A percentile compares a stretch with the other conserved stretches of the same genome.
Conservation (phyloP, 148 eudicot species). For the Camellia sinensis region DNA sequence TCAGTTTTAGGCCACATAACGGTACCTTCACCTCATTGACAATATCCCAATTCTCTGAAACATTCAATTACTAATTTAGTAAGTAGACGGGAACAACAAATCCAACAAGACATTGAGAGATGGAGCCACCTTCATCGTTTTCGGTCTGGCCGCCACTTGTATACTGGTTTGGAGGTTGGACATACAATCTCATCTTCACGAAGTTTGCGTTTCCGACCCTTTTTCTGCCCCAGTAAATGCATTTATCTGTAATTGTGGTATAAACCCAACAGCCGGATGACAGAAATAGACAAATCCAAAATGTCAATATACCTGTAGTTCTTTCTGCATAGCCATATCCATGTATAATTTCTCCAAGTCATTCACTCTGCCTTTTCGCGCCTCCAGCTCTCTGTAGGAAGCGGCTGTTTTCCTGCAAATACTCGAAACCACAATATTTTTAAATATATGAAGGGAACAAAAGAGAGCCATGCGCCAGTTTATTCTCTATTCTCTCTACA, state of each 20-base stretch:
- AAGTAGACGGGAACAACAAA: neutral
- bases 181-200: conserved; percentile 68
- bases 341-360: conserved; percentile 59
- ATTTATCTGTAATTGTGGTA: neutral
- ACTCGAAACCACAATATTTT: neutral
- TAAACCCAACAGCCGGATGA: neutral
- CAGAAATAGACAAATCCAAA: neutral
- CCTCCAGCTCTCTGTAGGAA: conserved; percentile 73
- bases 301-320: conserved; percentile 57
- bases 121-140: conserved; percentile 31
- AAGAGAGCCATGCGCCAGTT: neutral
- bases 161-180: conserved; percentile 54
- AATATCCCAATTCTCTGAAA: too few relatives aligned
- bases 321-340: conserved; percentile 84
- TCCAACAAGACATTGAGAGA: neutral
- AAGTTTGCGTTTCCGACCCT: conserved; percentile 76
- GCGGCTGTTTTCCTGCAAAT: conserved; percentile 51
- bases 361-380: conserved; percentile 55
- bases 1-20: too few relatives aligned
- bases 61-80: too few relatives aligned
- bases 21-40: too few relatives aligned
- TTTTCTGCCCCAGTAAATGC: conserved; percentile 49
- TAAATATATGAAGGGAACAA: neutral
- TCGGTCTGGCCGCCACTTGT: conserved; percentile 47
- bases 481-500: too few relatives aligned